Base-by-base conservation (phyloP, 176 grass and related monocot genomes). In the Oryza rufipogon region DNA sequence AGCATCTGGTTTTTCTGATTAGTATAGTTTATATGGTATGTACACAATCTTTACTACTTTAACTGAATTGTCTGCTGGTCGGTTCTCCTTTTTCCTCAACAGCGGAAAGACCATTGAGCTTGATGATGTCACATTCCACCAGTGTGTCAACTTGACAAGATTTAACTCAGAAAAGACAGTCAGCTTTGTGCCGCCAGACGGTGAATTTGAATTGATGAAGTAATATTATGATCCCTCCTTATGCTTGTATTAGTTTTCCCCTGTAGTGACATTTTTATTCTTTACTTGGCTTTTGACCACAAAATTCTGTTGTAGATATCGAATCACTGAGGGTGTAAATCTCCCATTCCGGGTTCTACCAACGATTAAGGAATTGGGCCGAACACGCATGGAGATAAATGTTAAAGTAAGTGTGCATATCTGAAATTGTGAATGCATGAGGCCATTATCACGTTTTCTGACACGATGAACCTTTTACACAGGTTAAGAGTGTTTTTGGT, bases 131-230 rank as follows among this genome's bases (percentile, higher is more conserved):
- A 99, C 97, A 54, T 99, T 99, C 83, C 97, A 99, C 84, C 97
- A 99, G 72, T 99, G 97, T 66, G 97, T 99, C 79, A 99, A 99
- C 72, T 82, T 99, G 77, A 99, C 97, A 34, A 96, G 97, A 85
- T 99, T 99, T 89, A 99, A 99, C 78, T 96, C 97, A 42, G 97
- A 99, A 90, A 99, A 99, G 86, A 99, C 97, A 69, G 97, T 96
- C 75, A 99, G 97, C 86, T 99, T 99, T 26, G 97, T 99, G 52
- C 97, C 93, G 82, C 97, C 93, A 70, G 97, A 99, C 89, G 97
- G 93, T 78, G 97, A 99, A 99, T 99, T 99, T 84, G 97, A 99
- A 91, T 79, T 96, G 71, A 99, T 99, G 97, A 99, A 99, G 97
- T 99, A 96, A 89, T 34, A 28, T 77, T 79, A 67, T 73, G 15